Evolutionary conservation across 257 asterid genomes (phyloP), one percentile per base, ranked within the genome.

Genomic region (Gynochthodes officinalis): DNA sequence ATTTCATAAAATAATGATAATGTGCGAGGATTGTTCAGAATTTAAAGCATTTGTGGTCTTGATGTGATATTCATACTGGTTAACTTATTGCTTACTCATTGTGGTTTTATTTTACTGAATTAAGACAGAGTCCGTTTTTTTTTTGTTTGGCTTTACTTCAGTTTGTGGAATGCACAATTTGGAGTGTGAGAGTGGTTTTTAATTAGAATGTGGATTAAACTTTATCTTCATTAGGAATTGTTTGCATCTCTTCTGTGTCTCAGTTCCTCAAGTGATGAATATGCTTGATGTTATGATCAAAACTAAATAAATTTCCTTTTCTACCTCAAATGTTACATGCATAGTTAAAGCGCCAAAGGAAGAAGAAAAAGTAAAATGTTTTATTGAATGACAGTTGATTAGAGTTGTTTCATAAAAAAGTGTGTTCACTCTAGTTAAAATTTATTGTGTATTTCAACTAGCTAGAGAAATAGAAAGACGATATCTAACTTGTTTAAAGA

Each of bases 241-340:
- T 65, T 50, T 54, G 50, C 60, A 28, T 55, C 67, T 40, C 21
- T 74, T 42, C 28, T 18, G 23, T 13, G 61, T 65, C 67, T 60
- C 43, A 46, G 23, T 16, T 66, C 23, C 23, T 66, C 66, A 30
- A 9, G 21, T 21, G 39, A n/a, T n/a, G 11, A 55, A 32, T 67
- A 35, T 67, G 69, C 13, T 13, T 32, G 18, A 50, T 9, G 46
- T 16, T 42, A 4, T 28, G 33, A 7, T 74, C 53, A 55, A 74
- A 19, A 11, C 10, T 37, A 5, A 18, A 35, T 10, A 10, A 7
- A 27, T 37, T 39, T 42, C 25, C 28, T 54, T 37, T 64, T 32
- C 19, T 40, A 2, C 32, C 57, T 27, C 57, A 14, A 55, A 53
- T 10, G 27, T 57, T 66, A 74, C 40, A 25, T 16, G 39, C 16